Conservation (phyloP, 352 stramenopile species). For the Albugo candida region DNA sequence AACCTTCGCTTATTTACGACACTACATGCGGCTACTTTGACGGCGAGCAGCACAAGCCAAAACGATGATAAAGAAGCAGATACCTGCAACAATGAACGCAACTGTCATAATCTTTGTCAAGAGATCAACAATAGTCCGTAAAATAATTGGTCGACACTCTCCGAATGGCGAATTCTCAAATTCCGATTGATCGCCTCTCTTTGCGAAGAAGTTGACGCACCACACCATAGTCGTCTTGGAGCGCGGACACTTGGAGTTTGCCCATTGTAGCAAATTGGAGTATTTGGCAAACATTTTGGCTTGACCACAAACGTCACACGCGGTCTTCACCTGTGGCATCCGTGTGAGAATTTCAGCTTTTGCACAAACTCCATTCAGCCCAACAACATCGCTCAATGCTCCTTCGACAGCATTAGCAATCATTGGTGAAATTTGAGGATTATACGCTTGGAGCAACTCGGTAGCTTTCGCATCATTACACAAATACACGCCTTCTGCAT, state of each 20-base stretch:
- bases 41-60: no score
- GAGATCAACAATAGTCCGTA: constrained; percentile 23
- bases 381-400: constrained; percentile 15
- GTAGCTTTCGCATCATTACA: constrained; percentile 33
- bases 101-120: no score
- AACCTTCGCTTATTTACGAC: no score
- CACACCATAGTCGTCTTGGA: constrained; percentile 28
- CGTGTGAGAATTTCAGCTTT: constrained; percentile 14
- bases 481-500: constrained; percentile 46
- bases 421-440: constrained; percentile 16
- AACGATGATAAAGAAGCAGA: no score
- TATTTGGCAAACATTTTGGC: constrained; percentile 43
- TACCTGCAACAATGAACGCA: no score
- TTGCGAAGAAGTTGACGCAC: constrained; percentile 34
- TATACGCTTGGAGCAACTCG: constrained; percentile 32
- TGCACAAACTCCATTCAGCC: constrained; percentile 37
- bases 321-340: constrained; percentile 14
- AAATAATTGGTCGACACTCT: constrained; percentile 43
- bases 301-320: constrained; percentile 23
- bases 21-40: no score
- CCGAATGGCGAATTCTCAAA: constrained; percentile 38
- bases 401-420: constrained; percentile 15
- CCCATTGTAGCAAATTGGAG: constrained; percentile 55
- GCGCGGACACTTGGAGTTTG: constrained; percentile 51
- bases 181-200: constrained; percentile 4